Evolutionary conservation across 2,329 filamentous ascomycete genomes (phyloP), one percentile per base, ranked within the genome.

Genomic region (Paraconiothyrium sp.): DNA sequence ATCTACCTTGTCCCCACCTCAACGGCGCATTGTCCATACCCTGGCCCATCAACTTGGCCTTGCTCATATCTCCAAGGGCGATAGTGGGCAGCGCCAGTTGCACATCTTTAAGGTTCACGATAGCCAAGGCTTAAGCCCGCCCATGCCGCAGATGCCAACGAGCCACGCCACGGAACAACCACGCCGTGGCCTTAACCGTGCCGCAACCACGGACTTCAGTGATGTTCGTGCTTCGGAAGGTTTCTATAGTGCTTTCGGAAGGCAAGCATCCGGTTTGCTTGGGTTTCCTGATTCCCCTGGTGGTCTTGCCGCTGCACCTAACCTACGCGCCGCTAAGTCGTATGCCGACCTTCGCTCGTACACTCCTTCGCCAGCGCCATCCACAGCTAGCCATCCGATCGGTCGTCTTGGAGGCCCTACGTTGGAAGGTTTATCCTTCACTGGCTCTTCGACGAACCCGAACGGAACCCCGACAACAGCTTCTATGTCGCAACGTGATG

Each of bases 131-230:
- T 80, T 89, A 61, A 90, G 88, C 78, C 88, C 88, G 16, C 87
- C 88, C 1, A 81, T 88, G 76, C 83, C 84, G n/a, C 83, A 86
- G 54, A 89, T 83, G 83, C 89, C 83, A 72, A 83, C 77, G 1
- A 89, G 89, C 59, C 89, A 91, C 61, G 88, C 88, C 24, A 83
- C 89, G 54, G 92, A 97, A 66, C 88, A 91, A 59, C 90, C 93
- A 70, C 90, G 94, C 68, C 91, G 94, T 63, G 91, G 90, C 4
- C 84, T 99, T 39, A 97, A 93, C 81, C 90, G 95, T 65, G 94
- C 95, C 16, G 95, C 95, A n/a, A 98, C 95, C 2, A 97, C 96
- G 68, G 95, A 98, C 79, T 98, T 98, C 79, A 93, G 92, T 67
- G 91, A 93, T 65, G 88, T 92, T 55, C 87, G 92, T 57, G 91